These are phyloP conservation scores for Exophiala sp. DNA, from an alignment of 2,329 filamentous ascomycete species.

Conservation along the genomic window DNA sequence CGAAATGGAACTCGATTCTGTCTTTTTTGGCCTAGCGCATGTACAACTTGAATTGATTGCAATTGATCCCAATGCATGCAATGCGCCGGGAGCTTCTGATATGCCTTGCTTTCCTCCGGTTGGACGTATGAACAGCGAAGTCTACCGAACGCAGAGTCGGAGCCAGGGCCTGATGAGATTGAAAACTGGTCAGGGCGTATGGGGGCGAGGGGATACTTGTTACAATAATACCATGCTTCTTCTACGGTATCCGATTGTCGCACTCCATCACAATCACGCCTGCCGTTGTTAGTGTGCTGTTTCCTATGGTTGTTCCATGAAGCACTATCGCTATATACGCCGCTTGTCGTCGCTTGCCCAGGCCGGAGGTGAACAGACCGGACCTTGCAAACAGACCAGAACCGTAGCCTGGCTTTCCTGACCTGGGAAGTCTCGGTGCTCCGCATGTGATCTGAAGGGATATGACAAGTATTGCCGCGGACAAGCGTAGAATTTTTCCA, in stretches of 20 bases:
- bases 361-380: background rate
- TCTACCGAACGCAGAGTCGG: conserved; percentile 8
- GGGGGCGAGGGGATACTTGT: conserved; percentile 19
- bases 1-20: conserved; percentile 8
- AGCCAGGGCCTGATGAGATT: conserved; percentile 15
- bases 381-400: background rate
- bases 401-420: background rate
- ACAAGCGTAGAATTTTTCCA: conserved; percentile 1
- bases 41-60: conserved; percentile 8
- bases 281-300: too few relatives aligned
- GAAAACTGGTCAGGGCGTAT: conserved; percentile 7
- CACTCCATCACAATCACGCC: too few relatives aligned
- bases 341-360: too few relatives aligned
- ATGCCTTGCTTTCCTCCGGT: background rate
- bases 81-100: background rate
- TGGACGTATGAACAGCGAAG: conserved; percentile 15
- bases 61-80: conserved; percentile 1
- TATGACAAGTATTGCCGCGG: background rate
- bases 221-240: conserved; percentile 23
- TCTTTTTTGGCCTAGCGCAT: conserved; percentile 13
- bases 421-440: background rate
- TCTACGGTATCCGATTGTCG: background rate
- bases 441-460: background rate
- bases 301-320: too few relatives aligned
- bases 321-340: too few relatives aligned